Conservation (phyloP, 139 green algal species). For the Tetradesmus lagerheimii region DNA sequence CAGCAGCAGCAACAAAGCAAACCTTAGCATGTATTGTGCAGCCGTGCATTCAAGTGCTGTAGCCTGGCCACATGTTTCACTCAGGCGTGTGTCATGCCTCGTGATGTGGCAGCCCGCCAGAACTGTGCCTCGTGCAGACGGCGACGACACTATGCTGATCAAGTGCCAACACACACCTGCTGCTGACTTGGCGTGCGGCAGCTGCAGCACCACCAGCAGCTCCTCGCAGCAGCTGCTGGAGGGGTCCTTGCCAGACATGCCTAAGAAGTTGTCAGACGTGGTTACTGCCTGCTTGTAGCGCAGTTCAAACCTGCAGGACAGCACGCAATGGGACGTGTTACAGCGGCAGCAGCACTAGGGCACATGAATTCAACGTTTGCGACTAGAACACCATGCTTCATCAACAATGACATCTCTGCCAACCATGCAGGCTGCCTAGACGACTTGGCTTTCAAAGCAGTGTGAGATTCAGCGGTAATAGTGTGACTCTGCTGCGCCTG, state of each 20-base stretch:
- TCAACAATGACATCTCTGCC: too few species aligned
- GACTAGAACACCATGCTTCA: too few species aligned
- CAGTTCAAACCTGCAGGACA: constrained; percentile 69
- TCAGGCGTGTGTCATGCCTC: too few species aligned
- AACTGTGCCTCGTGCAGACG: not conserved
- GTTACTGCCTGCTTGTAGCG: constrained; percentile 82
- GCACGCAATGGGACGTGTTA: too few species aligned
- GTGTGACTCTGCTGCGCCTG: not conserved
- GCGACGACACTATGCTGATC: not conserved
- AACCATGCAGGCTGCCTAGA: not conserved
- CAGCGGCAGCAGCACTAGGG: not conserved
- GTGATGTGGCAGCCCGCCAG: not conserved
- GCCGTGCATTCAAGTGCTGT: not conserved
- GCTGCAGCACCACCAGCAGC: constrained; percentile 68
- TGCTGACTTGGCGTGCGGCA: constrained; percentile 58
- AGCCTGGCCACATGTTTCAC: not conserved
- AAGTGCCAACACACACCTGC: constrained; percentile 47
- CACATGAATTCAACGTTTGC: too few species aligned
- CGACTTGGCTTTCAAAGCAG: not conserved
- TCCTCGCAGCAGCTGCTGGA: constrained; percentile 76
- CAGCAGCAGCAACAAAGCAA: not conserved
- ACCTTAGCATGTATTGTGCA: too few species aligned
- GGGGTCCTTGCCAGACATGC: constrained; percentile 76
- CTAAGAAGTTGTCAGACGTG: constrained; percentile 77
- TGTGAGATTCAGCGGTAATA: not conserved